Percentiles rank a stretch among this genome's conserved stretches.
Conservation (phyloP, 2,329 filamentous ascomycete genomes). For the Verruconis gallopava region DNA sequence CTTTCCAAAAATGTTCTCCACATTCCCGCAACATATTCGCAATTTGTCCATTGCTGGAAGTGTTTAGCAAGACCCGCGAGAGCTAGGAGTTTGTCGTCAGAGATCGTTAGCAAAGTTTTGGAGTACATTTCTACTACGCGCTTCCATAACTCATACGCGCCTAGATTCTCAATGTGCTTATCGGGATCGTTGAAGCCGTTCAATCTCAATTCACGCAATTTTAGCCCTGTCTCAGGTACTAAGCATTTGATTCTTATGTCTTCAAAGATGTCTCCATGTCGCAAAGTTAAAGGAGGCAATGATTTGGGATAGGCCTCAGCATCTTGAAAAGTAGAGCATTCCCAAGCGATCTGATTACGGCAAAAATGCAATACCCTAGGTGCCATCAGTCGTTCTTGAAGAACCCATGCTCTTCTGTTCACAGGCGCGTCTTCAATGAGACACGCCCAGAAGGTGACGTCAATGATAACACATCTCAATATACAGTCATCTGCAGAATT, state of each 20-base stretch:
- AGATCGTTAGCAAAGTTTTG: constrained; percentile 8
- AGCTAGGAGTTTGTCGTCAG: constrained; percentile 14
- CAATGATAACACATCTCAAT: constrained; percentile 11
- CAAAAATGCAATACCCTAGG: constrained; percentile 17
- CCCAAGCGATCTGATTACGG: constrained; percentile 15
- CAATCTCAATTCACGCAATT: constrained; percentile 6
- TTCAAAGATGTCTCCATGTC: constrained; percentile 8
- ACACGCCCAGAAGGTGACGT: constrained; percentile 8
- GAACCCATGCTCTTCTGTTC: constrained; percentile 16
- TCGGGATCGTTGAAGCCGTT: too few relatives aligned
- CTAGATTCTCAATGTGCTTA: too few relatives aligned
- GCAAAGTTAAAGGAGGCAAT: constrained; percentile 8
- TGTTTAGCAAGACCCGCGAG: constrained; percentile 13
- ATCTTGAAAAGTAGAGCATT: constrained; percentile 14
- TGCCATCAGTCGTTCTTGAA: constrained; percentile 17
- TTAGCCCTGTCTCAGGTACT: not conserved
- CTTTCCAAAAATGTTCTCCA: constrained; percentile 13
- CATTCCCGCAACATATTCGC: constrained; percentile 13
- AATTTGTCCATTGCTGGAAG: constrained; percentile 10
- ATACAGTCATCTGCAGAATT: too few relatives aligned
- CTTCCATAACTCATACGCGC: constrained; percentile 14
- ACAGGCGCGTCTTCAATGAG: constrained; percentile 13
- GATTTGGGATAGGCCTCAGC: constrained; percentile 9
- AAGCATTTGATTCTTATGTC: constrained; percentile 10
- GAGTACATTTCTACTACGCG: constrained; percentile 14